Percentiles rank a stretch among this genome's conserved stretches.
Conservation (phyloP, 352 stramenopile genomes). For the Pythium grandisporangium region DNA sequence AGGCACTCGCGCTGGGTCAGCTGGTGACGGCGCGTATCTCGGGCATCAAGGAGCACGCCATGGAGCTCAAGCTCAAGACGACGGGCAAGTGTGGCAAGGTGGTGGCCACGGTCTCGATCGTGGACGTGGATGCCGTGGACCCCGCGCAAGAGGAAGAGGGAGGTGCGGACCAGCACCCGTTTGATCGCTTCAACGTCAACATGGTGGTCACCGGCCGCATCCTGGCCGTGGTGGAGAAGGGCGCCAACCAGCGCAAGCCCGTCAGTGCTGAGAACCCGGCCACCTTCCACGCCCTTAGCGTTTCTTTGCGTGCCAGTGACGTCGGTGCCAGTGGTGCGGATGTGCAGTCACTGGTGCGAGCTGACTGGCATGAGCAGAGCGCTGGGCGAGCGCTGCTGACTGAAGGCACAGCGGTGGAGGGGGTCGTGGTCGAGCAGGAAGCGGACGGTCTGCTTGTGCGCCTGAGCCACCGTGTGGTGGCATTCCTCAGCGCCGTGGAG, state of each 20-base stretch:
- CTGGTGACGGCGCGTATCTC: slow-evolving; percentile 58
- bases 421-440: slow-evolving; percentile 65
- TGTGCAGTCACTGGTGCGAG: slow-evolving; percentile 38
- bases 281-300: slow-evolving; percentile 58
- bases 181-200: slow-evolving; percentile 74
- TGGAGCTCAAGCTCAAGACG: slow-evolving; percentile 79
- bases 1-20: slow-evolving; percentile 56
- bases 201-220: slow-evolving; percentile 59
- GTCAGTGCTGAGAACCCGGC: slow-evolving; percentile 68
- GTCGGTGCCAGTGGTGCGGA: slow-evolving; percentile 20
- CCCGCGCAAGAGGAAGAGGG: slow-evolving; percentile 17
- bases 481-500: slow-evolving; percentile 51
- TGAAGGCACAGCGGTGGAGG: slow-evolving; percentile 41
- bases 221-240: slow-evolving; percentile 59
- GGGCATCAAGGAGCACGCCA: slow-evolving; percentile 70
- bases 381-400: slow-evolving; percentile 57
- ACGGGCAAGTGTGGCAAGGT: slow-evolving; percentile 72
- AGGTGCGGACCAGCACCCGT: too few species aligned
- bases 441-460: slow-evolving; percentile 44
- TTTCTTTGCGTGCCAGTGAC: slow-evolving; percentile 63
- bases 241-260: slow-evolving; percentile 79
- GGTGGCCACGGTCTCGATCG: slow-evolving; percentile 64
- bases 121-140: slow-evolving; percentile 57
- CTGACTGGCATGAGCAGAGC: slow-evolving; percentile 71
- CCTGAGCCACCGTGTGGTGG: slow-evolving; percentile 67